phyloP scores from a whole-genome alignment of 208 protist genomes.

The Kentomonas sorsogonicus region DNA sequence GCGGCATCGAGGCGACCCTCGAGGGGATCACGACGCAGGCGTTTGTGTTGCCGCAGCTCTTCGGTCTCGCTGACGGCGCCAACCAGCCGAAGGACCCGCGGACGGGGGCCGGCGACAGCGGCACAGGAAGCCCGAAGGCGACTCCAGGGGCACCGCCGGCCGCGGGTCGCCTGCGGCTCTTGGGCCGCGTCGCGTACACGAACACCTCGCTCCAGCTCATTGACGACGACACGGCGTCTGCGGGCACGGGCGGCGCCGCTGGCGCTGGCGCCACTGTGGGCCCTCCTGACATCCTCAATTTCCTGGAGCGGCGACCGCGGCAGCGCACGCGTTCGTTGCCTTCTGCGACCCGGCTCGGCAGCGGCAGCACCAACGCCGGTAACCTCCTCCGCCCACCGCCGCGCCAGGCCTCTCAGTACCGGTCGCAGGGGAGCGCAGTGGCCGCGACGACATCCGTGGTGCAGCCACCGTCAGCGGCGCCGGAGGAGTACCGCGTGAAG shows the following conservation, averaged over 20 bases:
- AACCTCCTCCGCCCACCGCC: background rate
- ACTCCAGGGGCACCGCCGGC: too few relatives aligned
- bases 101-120: background rate
- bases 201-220: background rate
- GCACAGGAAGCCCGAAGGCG: background rate
- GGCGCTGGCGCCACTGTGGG: background rate
- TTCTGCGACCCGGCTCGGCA: constrained; percentile 12
- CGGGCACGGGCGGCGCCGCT: background rate
- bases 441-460: constrained; percentile 5
- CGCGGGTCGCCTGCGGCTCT: too few relatives aligned
- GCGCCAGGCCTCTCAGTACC: too few relatives aligned
- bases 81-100: background rate
- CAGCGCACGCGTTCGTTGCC: background rate
- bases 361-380: too few relatives aligned
- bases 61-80: constrained; percentile 13
- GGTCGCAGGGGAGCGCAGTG: too few relatives aligned
- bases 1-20: constrained; percentile 41
- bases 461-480: constrained; percentile 8
- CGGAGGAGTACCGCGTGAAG: constrained; percentile 18
- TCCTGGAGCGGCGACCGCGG: background rate
- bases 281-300: background rate
- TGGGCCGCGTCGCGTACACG: background rate
- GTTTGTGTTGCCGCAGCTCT: constrained; percentile 28
- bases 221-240: background rate
- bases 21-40: constrained; percentile 73